phyloP scores from a whole-genome alignment of 1,284 basidiomycete genomes.

The Cutaneotrichosporon dermatis region DNA sequence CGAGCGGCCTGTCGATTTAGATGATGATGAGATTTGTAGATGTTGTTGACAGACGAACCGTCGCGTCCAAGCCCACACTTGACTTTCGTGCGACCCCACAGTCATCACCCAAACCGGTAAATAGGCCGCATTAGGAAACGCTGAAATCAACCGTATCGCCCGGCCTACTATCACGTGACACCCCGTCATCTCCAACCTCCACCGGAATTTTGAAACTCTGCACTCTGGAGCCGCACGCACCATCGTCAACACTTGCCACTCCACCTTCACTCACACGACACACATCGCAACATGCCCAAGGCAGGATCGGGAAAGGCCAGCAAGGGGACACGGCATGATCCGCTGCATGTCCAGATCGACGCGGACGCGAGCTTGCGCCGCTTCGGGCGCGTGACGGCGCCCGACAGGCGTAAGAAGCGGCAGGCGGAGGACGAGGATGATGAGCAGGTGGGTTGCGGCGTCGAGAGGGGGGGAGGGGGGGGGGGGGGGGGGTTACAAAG shows the following conservation, averaged over 20 bases:
- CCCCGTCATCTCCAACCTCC: neutral
- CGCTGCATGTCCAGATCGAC: slow-evolving; percentile 73
- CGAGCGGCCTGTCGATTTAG: neutral
- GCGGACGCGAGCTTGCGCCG: slow-evolving; percentile 69
- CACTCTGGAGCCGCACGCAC: too few species aligned
- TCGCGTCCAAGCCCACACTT: neutral
- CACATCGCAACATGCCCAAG: slow-evolving; percentile 38
- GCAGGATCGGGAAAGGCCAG: slow-evolving; percentile 26
- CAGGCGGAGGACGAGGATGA: slow-evolving; percentile 54
- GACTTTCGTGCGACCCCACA: too few species aligned
- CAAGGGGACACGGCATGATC: slow-evolving; percentile 60
- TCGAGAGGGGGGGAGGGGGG: neutral
- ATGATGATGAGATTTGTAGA: neutral
- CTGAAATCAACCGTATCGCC: neutral
- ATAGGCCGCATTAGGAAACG: too few species aligned
- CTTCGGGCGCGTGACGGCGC: slow-evolving; percentile 67
- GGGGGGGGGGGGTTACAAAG: neutral
- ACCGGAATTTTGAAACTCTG: slow-evolving; percentile 16
- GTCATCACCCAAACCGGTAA: too few species aligned
- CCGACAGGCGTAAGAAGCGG: slow-evolving; percentile 61
- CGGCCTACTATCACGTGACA: slow-evolving; percentile 10
- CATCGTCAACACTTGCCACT: neutral
- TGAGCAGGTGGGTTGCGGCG: slow-evolving; percentile 54
- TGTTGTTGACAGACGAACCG: neutral
- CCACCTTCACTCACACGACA: neutral